Evolutionary conservation across 768 basidiomycete species (phyloP), one percentile per base, ranked within the genome.

Genomic region (Tylopilus intermedius): DNA sequence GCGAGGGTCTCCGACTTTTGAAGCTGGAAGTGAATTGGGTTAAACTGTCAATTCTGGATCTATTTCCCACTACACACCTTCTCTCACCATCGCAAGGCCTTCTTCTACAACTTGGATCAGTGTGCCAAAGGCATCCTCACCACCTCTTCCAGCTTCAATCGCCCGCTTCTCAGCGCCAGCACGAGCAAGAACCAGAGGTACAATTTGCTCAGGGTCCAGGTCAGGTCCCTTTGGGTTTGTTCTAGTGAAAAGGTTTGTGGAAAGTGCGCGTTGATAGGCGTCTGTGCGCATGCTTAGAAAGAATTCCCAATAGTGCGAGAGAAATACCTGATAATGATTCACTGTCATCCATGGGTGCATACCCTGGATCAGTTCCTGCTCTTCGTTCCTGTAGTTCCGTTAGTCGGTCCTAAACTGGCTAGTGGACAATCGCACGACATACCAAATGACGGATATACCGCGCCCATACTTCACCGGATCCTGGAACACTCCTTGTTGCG

Each of bases 391-490:
- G 41, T 5, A 21, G 27, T 30, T 10, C 7, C n/a, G 5, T 10
- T 9, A 1, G 18, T 63, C 5, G 48, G 51, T 4, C 24, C 7
- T 18, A n/a, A 50, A 37, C 1, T 4, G 30, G 37, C 14, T 15
- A 15, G 42, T 18, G 13, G 5, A 24, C 15, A 14, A 39, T 33
- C 14, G 18, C 41, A 8, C n/a, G 26, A 62, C 78, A 56, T 50
- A 88, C 90, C 69, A 88, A 61, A 57, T 79, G 79, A 37, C 87
- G 82, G 11, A 93, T 81, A 64, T 88, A 89, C 39, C 82, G 76
- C 5, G 88, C 83, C 85, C 87, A 89, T 14, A 90, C 71, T 60
- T 88, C 86, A 18, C 90, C 90, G 32, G 79, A 88, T 15, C 75
- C 79, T 38, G 90, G 89, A 0, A 84, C 81, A 62, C 90, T 90